A percentile compares a stretch with the other conserved stretches of the same genome.
phyloP scores from a whole-genome alignment of 768 basidiomycete species.

The Dacryopinax spathularia region DNA sequence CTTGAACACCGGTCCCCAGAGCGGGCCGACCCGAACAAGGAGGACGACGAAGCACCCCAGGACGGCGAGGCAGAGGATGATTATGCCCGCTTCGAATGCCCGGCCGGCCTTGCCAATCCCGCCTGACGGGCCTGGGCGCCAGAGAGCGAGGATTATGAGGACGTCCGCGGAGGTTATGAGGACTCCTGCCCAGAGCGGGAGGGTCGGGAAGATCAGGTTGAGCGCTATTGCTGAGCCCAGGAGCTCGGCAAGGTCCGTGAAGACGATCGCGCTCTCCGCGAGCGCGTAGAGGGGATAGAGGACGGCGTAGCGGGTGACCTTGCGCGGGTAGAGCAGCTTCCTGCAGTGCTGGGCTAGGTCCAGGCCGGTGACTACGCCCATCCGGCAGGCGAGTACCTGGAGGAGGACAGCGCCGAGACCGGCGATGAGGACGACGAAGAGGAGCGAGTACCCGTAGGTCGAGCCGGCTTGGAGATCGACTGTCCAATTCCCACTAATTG shows the following conservation, averaged over 20 bases:
- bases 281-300: slow-evolving; percentile 53
- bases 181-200: slow-evolving; percentile 58
- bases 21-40: slow-evolving; percentile 50
- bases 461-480: slow-evolving; percentile 83
- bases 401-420: slow-evolving; percentile 72
- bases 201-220: slow-evolving; percentile 52
- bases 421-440: slow-evolving; percentile 73
- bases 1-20: slow-evolving; percentile 59
- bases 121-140: slow-evolving; percentile 15
- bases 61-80: slow-evolving; percentile 37
- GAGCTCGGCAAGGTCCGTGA: slow-evolving; percentile 69
- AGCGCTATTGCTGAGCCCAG: slow-evolving; percentile 70
- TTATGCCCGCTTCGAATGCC: slow-evolving; percentile 9
- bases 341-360: slow-evolving; percentile 54
- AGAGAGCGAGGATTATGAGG: slow-evolving; percentile 51
- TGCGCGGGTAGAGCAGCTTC: slow-evolving; percentile 39
- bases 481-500: slow-evolving; percentile 79
- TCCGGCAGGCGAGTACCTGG: slow-evolving; percentile 64
- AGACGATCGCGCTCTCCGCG: slow-evolving; percentile 57
- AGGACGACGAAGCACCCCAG: slow-evolving; percentile 67
- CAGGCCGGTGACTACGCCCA: slow-evolving; percentile 39
- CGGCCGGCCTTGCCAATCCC: not conserved
- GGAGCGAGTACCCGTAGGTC: slow-evolving; percentile 66
- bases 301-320: slow-evolving; percentile 41
- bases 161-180: slow-evolving; percentile 57